Evolutionary conservation across 1,139 yeast species (phyloP), one percentile per base, ranked within the genome.

Genomic region (Debaryomycetaceae sp.): DNA sequence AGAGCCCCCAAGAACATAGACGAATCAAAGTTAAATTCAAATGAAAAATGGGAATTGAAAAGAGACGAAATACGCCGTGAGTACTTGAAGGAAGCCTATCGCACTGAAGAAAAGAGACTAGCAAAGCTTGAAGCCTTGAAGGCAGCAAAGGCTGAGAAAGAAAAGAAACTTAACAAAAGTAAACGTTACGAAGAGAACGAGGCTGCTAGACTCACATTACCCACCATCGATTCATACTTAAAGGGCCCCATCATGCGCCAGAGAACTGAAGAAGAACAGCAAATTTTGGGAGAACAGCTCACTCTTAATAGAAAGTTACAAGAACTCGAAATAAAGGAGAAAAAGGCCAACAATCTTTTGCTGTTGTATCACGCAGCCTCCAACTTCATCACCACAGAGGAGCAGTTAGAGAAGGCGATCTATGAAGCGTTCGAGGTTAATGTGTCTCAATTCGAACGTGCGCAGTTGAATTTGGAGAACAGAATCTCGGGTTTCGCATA

Each of bases 301-400:
- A 51, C 54, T 3, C 56, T 67, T 49, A 73, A 73, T 55, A 62
- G 78, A 45, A 65, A 59, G 48, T 50, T 60, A 24, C 49, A 48
- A 23, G 75, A 72, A 47, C 65, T 72, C 50, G 58, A 55, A 34
- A 53, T 52, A n/a, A 54, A 60, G 48, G 75, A 71, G 54, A 64
- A 66, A 39, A 78, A 78, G 56, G 81, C 91, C 9, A 69, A 70
- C 39, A 68, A 76, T 40, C 65, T 90, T 42, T 69, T 90, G 49
- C 84, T 80, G 51, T 73, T 89, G 51, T 89, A 87, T 63, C 91
- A 89, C 58, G 78, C 83, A 11, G 73, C 95, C 1, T 74, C 79
- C 34, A 72, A 76, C 45, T 87, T 78, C 64, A 84, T 85, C 50
- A 76, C 84, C 42, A 82, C 82, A 35, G 88, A 81, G 60, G 80